phyloP scores from a whole-genome alignment of 768 basidiomycete genomes.

The Phanerodontia chrysosporium region DNA sequence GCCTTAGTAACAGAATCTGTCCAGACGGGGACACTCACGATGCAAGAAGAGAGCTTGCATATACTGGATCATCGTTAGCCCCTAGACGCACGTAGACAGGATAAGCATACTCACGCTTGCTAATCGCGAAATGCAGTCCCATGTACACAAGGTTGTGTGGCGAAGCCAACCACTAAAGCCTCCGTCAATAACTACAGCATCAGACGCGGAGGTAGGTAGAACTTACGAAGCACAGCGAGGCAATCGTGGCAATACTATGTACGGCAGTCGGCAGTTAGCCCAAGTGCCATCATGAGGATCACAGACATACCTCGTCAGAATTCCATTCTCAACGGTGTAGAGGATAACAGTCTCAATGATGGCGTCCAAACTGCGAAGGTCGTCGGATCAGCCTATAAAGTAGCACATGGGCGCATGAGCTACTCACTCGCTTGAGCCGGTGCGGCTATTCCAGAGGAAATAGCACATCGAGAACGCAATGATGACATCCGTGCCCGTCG shows the following conservation, averaged over 20 bases:
- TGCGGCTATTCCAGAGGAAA: conserved; percentile 22
- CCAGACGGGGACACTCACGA: conserved; percentile 16
- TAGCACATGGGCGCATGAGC: neutral
- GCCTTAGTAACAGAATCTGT: neutral
- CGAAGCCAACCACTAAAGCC: conserved; percentile 23
- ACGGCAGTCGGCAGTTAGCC: neutral
- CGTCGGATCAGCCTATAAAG: neutral
- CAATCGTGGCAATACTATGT: conserved; percentile 16
- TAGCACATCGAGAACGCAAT: conserved; percentile 21
- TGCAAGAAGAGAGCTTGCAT: conserved; percentile 26
- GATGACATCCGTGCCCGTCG: conserved; percentile 22
- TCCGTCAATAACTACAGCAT: neutral
- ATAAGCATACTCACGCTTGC: conserved; percentile 23
- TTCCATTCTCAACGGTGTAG: conserved; percentile 26
- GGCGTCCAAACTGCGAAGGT: conserved; percentile 19
- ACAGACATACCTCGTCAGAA: conserved; percentile 21
- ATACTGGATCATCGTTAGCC: conserved; percentile 12
- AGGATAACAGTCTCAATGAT: conserved; percentile 24
- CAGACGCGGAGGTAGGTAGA: neutral
- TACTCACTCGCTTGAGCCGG: conserved; percentile 21
- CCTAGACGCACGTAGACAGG: neutral
- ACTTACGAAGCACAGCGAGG: conserved; percentile 25
- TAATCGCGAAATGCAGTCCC: conserved; percentile 26
- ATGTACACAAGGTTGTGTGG: conserved; percentile 25
- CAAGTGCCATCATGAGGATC: neutral